Base-by-base conservation (phyloP, 1,284 basidiomycete species). In the Bjerkandera adusta region DNA sequence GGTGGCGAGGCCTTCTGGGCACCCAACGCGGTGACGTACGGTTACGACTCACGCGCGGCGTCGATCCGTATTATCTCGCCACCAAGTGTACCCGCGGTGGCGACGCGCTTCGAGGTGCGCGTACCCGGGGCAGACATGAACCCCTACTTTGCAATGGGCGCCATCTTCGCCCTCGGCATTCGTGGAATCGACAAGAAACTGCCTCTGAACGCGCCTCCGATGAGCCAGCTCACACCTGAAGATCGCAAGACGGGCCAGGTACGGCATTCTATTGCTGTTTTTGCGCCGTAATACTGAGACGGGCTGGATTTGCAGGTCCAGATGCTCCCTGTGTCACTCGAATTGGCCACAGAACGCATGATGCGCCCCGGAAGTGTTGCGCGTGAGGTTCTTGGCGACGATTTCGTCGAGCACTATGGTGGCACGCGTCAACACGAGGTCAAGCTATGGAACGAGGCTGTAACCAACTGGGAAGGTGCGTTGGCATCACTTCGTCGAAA, bases 71-170 rank as follows among this genome's bases (percentile, higher is more conserved):
- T 98, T 56, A 84, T 98, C 58, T 86, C 88, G 0, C 92, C 95
- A 2, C 96, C 95, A 0, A 86, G 89, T 5, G 87, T 88, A 7
- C 79, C 87, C 3, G 77, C 79, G 8, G 68, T 83, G 5, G 92
- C 89, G 2, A 96, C 96, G 1, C 78, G 96, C 37, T 79, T 97
- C 57, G 93, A 97, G 67, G 69, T 97, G 13, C 85, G 95, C 38
- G 83, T 98, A n/a, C 93, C 96, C 3, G 95, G 96, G 15, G 95
- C 95, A 32, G 95, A 98, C 61, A 91, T 97, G 78, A 94, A 96
- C 66, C 86, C 94, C 0, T 90, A 93, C 68, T 92, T 87, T 56
- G 83, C 92, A 0, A 72, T 97, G 38, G 83, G 89, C 36, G 86
- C 94, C 1, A 87, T 96, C 52, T 92, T 96, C 66, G 76, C 82